Conservation (phyloP, 1,139 yeast genomes). For the Saccharomycopsis hybrid region DNA sequence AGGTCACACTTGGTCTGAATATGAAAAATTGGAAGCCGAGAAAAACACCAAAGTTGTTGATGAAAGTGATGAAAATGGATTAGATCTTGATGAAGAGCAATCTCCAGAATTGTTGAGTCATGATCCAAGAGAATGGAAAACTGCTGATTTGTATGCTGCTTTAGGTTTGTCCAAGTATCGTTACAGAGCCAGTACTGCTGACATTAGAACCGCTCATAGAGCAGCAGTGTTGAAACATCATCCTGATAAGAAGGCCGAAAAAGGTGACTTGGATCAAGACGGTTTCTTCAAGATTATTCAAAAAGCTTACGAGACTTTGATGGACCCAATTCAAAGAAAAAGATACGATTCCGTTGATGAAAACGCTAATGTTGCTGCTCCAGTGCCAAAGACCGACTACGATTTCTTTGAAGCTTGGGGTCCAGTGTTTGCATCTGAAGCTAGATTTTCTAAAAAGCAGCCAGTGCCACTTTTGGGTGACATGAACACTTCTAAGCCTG, state of each 20-base stretch:
- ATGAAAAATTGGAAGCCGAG: slow-evolving; percentile 89
- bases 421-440: slow-evolving; percentile 85
- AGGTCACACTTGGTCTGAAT: slow-evolving; percentile 99
- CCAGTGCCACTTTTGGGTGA: slow-evolving; percentile 84
- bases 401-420: slow-evolving; percentile 92
- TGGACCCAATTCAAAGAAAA: slow-evolving; percentile 79
- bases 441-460: slow-evolving; percentile 83
- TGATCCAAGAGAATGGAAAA: slow-evolving; percentile 98
- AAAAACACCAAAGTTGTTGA: slow-evolving; percentile 74
- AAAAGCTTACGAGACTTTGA: slow-evolving; percentile 87
- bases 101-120: slow-evolving; percentile 62
- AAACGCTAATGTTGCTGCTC: slow-evolving; percentile 79
- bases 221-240: slow-evolving; percentile 95
- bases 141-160: slow-evolving; percentile 93
- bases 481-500: slow-evolving; percentile 60
- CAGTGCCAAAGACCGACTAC: slow-evolving; percentile 53
- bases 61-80: slow-evolving; percentile 64
- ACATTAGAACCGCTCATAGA: slow-evolving; percentile 95
- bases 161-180: slow-evolving; percentile 89
- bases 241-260: slow-evolving; percentile 89
- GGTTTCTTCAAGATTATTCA: slow-evolving; percentile 98
- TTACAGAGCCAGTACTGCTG: slow-evolving; percentile 87
- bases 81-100: slow-evolving; percentile 74
- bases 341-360: slow-evolving; percentile 95
- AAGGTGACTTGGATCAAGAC: slow-evolving; percentile 83